Evolutionary conservation across 2,329 filamentous ascomycete genomes (phyloP), one percentile per base, ranked within the genome.

Genomic region (Tolypocladium sp.): DNA sequence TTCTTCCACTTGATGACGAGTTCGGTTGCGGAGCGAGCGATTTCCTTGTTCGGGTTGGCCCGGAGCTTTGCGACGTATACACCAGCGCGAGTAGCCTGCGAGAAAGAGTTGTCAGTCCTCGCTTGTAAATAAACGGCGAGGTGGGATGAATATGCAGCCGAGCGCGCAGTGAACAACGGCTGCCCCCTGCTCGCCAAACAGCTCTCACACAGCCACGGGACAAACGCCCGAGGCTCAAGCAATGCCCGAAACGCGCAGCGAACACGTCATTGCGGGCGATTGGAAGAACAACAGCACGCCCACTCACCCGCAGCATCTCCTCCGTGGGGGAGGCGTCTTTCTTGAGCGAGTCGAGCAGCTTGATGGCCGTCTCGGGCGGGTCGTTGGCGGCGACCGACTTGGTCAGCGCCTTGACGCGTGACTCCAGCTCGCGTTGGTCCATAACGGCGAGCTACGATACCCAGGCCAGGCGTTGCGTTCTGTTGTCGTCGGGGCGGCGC

Each of bases 1-100:
- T 86, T 86, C 77, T 89, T 90, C 91, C 91, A 96, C 73, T 92
- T 95, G 63, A 82, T 83, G 57, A 99, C 92, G 59, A 97, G 89
- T 68, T 92, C 90, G 61, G 83, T 81, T 4, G 94, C 92, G 51
- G 90, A 79, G 57, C 85, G 83, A 54, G 88, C 86, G 66, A 97
- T 88, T 51, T 92, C 86, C 73, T 90, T 92, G 79, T 95, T 89
- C 59, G 86, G 74, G 73, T 95, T 92, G 61, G 89, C 76, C 58
- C 86, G 81, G 56, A 88, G 84, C 72, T 92, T 93, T 73, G 92
- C 93, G 63, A 97, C 90, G 56, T 89, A 86, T 64, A 96, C 88
- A 67, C 94, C 94, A 57, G 96, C 93, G 67, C 89, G 90, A n/a
- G 93, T 97, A 49, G 89, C 81, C 86, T 88, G 61, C 58, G 55